Percentiles rank a stretch among this genome's conserved stretches.
Evolutionary conservation across 306 rosid genomes (phyloP).

Genomic region (Lagenaria siceraria): DNA sequence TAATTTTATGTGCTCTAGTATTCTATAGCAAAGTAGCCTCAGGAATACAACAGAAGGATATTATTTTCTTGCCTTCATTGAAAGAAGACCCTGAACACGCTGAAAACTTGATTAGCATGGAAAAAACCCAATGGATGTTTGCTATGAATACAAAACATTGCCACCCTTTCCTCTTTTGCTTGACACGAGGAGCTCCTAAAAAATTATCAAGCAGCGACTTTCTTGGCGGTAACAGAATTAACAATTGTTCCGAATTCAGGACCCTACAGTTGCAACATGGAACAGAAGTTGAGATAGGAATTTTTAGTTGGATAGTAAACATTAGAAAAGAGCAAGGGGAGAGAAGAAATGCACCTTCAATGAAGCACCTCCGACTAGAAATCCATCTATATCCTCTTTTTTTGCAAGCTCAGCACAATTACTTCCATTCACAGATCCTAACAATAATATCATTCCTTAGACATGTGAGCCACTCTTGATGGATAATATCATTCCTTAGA

Average conservation of each 20-base stretch:
- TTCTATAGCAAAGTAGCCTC: background rate
- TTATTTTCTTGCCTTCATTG: background rate
- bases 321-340: background rate
- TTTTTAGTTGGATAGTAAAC: background rate
- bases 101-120: slow-evolving; percentile 13
- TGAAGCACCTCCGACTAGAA: slow-evolving; percentile 97
- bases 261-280: slow-evolving; percentile 45
- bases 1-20: background rate
- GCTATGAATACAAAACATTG: slow-evolving; percentile 13
- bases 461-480: background rate
- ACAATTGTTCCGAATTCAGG: slow-evolving; percentile 83
- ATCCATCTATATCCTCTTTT: slow-evolving; percentile 95
- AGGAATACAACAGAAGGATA: background rate
- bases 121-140: slow-evolving; percentile 9
- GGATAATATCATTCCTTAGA: background rate
- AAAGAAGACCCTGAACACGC: slow-evolving; percentile 2
- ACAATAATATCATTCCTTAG: background rate
- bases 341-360: slow-evolving; percentile 44
- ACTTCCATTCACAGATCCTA: slow-evolving; percentile 95
- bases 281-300: background rate
- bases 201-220: slow-evolving; percentile 62
- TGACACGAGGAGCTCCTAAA: slow-evolving; percentile 16
- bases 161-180: slow-evolving; percentile 17
- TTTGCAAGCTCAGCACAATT: slow-evolving; percentile 85
- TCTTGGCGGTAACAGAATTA: slow-evolving; percentile 85